Percentiles rank a stretch among this genome's conserved stretches.
phyloP scores from a whole-genome alignment of 768 basidiomycete species.

The Leccinum boreale region DNA sequence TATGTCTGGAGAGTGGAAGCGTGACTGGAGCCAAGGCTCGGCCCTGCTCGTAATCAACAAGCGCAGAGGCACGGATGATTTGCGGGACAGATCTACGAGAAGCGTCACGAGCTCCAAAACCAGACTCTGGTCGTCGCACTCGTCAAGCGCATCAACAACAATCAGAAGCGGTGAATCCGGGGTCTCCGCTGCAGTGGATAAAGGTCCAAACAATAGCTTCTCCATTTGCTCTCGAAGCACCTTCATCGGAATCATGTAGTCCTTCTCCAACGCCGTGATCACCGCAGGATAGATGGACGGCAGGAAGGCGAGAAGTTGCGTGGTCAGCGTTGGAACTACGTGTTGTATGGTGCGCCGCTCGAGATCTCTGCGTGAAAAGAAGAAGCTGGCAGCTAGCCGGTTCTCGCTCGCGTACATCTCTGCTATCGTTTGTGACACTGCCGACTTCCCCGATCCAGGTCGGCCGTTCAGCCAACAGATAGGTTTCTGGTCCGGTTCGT shows the following conservation, averaged over 20 bases:
- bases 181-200: slow-evolving; percentile 8
- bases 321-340: slow-evolving; percentile 30
- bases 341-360: slow-evolving; percentile 21
- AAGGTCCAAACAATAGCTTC: slow-evolving; percentile 23
- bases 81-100: slow-evolving; percentile 12
- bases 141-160: slow-evolving; percentile 19
- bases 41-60: slow-evolving; percentile 24
- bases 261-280: slow-evolving; percentile 20
- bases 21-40: slow-evolving; percentile 14
- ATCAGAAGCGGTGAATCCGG: slow-evolving; percentile 11
- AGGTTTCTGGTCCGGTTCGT: slow-evolving; percentile 3
- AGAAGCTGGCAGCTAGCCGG: slow-evolving; percentile 34
- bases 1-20: slow-evolving; percentile 13
- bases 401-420: slow-evolving; percentile 18
- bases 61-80: slow-evolving; percentile 15
- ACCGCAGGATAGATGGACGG: slow-evolving; percentile 23
- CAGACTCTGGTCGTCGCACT: slow-evolving; percentile 23
- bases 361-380: slow-evolving; percentile 32
- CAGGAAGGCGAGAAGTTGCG: slow-evolving; percentile 25
- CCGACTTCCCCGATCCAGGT: too few relatives aligned
- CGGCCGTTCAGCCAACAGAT: slow-evolving; percentile 20
- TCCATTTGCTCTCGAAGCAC: slow-evolving; percentile 30
- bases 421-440: slow-evolving; percentile 30
- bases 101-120: slow-evolving; percentile 22
- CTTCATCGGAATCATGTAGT: slow-evolving; percentile 26